phyloP scores from a whole-genome alignment of 2,329 filamentous ascomycete species.

The Fusarium beomiforme region DNA sequence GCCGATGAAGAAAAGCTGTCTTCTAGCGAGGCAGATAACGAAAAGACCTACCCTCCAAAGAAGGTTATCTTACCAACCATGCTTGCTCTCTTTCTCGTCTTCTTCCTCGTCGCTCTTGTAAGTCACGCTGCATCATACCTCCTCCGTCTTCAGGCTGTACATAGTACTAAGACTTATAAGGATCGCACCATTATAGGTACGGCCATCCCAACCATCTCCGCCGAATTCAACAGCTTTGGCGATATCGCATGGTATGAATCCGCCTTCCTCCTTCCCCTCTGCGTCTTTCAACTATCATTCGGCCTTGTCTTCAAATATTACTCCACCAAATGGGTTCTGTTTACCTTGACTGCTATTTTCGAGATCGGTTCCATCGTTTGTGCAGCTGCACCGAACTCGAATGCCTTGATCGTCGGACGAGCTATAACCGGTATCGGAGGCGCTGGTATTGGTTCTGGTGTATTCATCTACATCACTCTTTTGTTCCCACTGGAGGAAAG shows the following conservation, averaged over 20 bases:
- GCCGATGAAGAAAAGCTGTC: accelerated
- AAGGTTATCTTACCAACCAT: slow-evolving; percentile 23
- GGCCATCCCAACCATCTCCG: slow-evolving; percentile 23
- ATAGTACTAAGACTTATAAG: not conserved
- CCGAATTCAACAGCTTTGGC: slow-evolving; percentile 24
- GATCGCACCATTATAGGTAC: slow-evolving; percentile 26
- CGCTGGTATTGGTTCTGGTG: slow-evolving; percentile 18
- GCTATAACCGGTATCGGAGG: slow-evolving; percentile 22
- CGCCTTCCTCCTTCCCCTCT: slow-evolving; percentile 20
- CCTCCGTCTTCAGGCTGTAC: accelerated
- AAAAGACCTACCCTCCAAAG: slow-evolving; percentile 12
- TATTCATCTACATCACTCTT: slow-evolving; percentile 10
- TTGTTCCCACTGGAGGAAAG: slow-evolving; percentile 12
- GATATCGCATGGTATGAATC: slow-evolving; percentile 31
- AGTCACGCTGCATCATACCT: accelerated
- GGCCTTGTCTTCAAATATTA: slow-evolving; percentile 27
- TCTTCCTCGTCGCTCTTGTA: slow-evolving; percentile 21
- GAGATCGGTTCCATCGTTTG: slow-evolving; percentile 14
- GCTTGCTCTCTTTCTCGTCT: slow-evolving; percentile 12
- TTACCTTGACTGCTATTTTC: slow-evolving; percentile 1
- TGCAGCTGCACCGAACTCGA: slow-evolving; percentile 15
- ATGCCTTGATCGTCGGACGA: slow-evolving; percentile 11
- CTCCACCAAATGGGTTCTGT: slow-evolving; percentile 19
- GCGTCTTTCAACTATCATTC: slow-evolving; percentile 25
- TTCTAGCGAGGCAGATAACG: accelerated